Base-by-base conservation (phyloP, 2,329 filamentous ascomycete genomes). In the Intubia oerlemansii region DNA sequence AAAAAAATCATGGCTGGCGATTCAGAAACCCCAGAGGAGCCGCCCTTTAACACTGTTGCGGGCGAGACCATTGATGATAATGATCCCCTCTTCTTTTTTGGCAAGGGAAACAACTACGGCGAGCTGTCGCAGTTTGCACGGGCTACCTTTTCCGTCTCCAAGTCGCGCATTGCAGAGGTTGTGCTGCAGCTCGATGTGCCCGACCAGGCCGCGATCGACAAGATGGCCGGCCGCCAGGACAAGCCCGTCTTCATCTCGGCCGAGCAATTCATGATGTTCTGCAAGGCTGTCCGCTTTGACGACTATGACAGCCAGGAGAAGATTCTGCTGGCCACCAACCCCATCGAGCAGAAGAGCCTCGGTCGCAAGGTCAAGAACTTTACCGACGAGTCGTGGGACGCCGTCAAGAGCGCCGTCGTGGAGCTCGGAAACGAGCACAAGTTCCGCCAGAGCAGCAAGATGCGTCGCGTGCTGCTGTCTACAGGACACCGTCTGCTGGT, bases 401-500 rank as follows among this genome's bases (percentile, higher is more conserved):
- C 29, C 8, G 23, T 65, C 32, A 57, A 67, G 25, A 46, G 52
- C 23, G 38, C 43, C 3, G 61, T 78, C 28, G 72, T 76, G 0
- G 52, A 54, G 19, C 51, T 60, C 11, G 69, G 62, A 3, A 73
- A 58, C 30, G 52, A 56, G 27, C 53, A 59, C 39, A 76, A 76
- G 41, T 75, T 75, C 38, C 63, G 56, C 4, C 39, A 37, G 10
- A 48, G 51, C n/a, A n/a, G 14, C 20, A 48, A 49, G 11, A 42
- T 75, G 38, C 50, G 45, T 27, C 47, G 44, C 17, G 44, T 51
- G 47, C 41, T 79, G 35, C 44, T 76, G 24, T 52, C 42, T 7
- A 77, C 73, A 2, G 66, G 62, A 0, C 57, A 66, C 5, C 49
- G 59, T 25, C 60, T 71, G 44, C 41, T 78, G 14, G 65, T 75